Percentiles rank a stretch among this genome's conserved stretches.
Evolutionary conservation across 345 rosid species (phyloP).

Genomic region (Jatropha curcas): DNA sequence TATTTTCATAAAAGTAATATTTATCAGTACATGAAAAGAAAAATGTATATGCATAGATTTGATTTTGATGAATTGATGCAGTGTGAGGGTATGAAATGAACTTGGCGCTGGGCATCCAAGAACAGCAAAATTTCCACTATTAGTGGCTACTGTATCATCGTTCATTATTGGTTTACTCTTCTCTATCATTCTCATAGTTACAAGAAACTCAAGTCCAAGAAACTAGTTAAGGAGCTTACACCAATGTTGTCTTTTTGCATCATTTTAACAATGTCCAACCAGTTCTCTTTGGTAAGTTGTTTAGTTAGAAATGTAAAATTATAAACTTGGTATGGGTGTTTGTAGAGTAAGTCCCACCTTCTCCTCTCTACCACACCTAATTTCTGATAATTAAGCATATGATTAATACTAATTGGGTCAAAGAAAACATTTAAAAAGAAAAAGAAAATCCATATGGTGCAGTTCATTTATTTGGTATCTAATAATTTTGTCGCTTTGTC

Average conservation of each 20-base stretch:
- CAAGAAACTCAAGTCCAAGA: constrained; percentile 42
- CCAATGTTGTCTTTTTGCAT: constrained; percentile 70
- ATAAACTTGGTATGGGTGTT: too few species aligned
- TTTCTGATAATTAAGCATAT: too few species aligned
- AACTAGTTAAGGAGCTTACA: constrained; percentile 63
- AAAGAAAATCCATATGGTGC: too few species aligned
- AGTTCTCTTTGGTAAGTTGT: constrained; percentile 69
- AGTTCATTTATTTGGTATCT: background rate
- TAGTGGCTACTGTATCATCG: constrained; percentile 58
- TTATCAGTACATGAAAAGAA: too few species aligned
- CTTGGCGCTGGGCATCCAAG: constrained; percentile 76
- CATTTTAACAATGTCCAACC: constrained; percentile 72
- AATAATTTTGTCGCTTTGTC: background rate
- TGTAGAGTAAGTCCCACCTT: too few species aligned
- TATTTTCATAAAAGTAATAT: too few species aligned
- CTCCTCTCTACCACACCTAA: too few species aligned
- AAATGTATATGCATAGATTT: too few species aligned
- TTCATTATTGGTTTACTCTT: constrained; percentile 47
- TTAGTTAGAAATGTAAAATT: too few species aligned
- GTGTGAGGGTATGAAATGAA: constrained; percentile 81
- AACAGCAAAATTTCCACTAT: constrained; percentile 51
- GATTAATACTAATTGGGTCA: too few species aligned
- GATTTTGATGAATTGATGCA: constrained; percentile 24
- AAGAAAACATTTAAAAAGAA: too few species aligned
- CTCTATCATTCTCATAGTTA: constrained; percentile 44